Conservation (phyloP, 345 rosid species). For the Eucalyptus brandiana region DNA sequence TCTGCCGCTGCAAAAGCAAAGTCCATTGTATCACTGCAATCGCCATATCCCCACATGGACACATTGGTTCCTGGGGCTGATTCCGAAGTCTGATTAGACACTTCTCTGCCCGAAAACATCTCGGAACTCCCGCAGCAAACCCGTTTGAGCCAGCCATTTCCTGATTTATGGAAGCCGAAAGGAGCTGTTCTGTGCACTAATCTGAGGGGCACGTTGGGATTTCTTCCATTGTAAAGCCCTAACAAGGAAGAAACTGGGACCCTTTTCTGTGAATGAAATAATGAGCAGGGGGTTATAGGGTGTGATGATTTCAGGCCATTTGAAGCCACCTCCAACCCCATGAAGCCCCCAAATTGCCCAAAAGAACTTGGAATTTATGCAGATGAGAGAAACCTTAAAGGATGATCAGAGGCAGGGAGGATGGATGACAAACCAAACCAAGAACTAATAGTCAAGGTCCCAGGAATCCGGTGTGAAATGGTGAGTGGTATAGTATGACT, state of each 20-base stretch:
- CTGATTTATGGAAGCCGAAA: not conserved
- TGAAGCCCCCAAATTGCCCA: not conserved
- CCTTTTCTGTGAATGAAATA: not conserved
- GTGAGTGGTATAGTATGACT: not conserved
- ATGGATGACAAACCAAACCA: not conserved
- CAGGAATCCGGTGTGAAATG: not conserved
- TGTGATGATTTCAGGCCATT: constrained; percentile 1
- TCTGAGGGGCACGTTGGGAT: not conserved
- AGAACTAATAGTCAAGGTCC: not conserved
- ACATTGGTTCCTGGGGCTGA: not conserved
- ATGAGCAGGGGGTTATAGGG: not conserved
- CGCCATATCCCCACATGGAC: not conserved
- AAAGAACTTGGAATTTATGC: not conserved
- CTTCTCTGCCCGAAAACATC: constrained; percentile 4
- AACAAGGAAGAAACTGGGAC: not conserved
- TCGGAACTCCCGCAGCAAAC: not conserved
- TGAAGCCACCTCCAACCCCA: constrained; percentile 13
- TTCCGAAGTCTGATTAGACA: not conserved
- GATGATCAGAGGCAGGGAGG: not conserved
- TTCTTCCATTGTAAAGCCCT: not conserved
- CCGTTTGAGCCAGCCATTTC: not conserved
- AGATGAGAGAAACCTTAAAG: not conserved
- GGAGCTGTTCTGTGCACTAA: not conserved
- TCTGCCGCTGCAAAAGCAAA: not conserved
- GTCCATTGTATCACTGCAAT: not conserved